A percentile compares a stretch with the other conserved stretches of the same genome.
These are phyloP conservation scores for Ananas comosus DNA, from an alignment of 176 grass and related monocot species.

Conservation along the genomic window DNA sequence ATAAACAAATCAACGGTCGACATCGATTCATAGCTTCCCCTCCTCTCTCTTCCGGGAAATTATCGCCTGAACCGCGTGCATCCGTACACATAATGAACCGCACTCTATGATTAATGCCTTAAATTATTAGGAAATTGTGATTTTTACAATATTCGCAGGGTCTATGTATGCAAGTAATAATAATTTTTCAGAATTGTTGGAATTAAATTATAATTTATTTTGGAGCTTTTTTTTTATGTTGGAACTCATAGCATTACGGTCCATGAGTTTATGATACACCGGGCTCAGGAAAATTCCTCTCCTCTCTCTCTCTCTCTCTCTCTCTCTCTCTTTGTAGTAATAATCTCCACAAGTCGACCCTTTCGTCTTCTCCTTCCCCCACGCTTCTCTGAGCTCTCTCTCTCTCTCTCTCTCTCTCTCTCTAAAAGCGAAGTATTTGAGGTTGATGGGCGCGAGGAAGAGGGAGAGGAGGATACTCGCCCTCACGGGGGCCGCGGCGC, in stretches of 20 bases:
- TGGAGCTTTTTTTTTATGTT: too few relatives aligned
- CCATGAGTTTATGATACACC: too few relatives aligned
- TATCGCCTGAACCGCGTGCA: background rate
- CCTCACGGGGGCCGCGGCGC: conserved; percentile 54
- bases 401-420: background rate
- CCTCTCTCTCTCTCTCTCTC: too few relatives aligned
- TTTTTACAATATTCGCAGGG: too few relatives aligned
- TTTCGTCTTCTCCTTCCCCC: background rate
- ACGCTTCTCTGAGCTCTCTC: background rate
- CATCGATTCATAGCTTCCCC: background rate
- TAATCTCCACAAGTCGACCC: background rate
- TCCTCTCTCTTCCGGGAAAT: background rate
- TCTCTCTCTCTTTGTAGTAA: too few relatives aligned
- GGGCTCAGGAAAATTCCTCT: too few relatives aligned
- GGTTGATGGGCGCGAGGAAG: conserved; percentile 40
- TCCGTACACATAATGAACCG: background rate
- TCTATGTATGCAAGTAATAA: too few relatives aligned
- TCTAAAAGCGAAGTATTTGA: background rate
- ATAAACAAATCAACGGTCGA: background rate
- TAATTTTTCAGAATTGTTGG: too few relatives aligned
- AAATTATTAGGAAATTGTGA: too few relatives aligned
- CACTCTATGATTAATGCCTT: too few relatives aligned
- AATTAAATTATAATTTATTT: too few relatives aligned
- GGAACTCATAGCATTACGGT: too few relatives aligned
- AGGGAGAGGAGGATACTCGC: conserved; percentile 41